Evolutionary conservation across 192 early-diverging fungal species (phyloP).

Genomic region (Backusella westeae): DNA sequence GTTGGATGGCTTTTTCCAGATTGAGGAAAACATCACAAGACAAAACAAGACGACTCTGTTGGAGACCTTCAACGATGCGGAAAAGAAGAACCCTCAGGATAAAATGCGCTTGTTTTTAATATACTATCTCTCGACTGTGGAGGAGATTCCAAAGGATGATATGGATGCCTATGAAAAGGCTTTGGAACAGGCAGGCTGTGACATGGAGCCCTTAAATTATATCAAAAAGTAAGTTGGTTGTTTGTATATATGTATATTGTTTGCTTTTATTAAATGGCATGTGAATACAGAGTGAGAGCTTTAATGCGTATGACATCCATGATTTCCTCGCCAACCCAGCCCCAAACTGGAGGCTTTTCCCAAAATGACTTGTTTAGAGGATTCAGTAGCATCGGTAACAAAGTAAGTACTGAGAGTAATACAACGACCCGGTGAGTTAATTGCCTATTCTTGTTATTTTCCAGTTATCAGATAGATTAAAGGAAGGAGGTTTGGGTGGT

Average conservation of each 20-base stretch:
- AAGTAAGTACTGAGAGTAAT: constrained; percentile 38
- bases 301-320: constrained; percentile 62
- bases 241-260: not conserved
- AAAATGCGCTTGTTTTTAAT: constrained; percentile 90
- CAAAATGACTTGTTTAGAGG: constrained; percentile 54
- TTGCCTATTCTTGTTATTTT: not conserved
- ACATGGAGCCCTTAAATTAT: constrained; percentile 75
- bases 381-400: constrained; percentile 71
- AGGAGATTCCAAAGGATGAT: constrained; percentile 76
- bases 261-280: not conserved
- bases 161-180: constrained; percentile 83
- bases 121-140: constrained; percentile 74
- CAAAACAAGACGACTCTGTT: constrained; percentile 76
- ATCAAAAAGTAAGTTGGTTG: constrained; percentile 66
- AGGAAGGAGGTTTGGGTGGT: constrained; percentile 65
- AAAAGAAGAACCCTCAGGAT: constrained; percentile 80
- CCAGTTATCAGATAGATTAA: constrained; percentile 67
- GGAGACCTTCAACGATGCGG: constrained; percentile 79
- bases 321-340: constrained; percentile 40
- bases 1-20: constrained; percentile 90
- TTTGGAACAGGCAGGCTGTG: constrained; percentile 70
- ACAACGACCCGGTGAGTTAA: not conserved
- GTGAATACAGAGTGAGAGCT: constrained; percentile 45
- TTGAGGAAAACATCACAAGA: constrained; percentile 86
- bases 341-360: constrained; percentile 27